phyloP scores from a whole-genome alignment of 1,284 basidiomycete species.

The Anthracocystis setariae region DNA sequence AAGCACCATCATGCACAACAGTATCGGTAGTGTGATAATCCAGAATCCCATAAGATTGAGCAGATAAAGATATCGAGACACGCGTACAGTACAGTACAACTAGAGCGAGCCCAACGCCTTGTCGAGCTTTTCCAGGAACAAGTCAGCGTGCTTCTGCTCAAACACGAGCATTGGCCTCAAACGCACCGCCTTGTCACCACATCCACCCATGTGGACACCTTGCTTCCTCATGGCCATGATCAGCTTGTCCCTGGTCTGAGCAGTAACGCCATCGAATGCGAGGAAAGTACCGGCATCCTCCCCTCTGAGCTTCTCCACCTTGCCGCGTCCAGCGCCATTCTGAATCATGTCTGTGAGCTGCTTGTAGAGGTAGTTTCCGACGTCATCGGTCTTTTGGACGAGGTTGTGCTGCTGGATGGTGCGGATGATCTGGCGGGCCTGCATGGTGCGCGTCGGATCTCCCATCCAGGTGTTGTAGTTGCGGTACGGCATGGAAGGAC shows the following conservation, averaged over 20 bases:
- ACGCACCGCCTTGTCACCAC: conserved; percentile 69
- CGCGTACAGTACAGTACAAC: neutral
- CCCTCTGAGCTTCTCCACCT: conserved; percentile 70
- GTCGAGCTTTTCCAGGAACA: conserved; percentile 68
- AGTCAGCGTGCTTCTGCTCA: conserved; percentile 69
- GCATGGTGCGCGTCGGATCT: conserved; percentile 71
- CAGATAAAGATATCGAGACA: neutral
- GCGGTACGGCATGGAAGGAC: conserved; percentile 71
- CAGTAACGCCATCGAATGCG: conserved; percentile 70
- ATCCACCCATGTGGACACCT: conserved; percentile 70
- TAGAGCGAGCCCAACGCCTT: conserved; percentile 37
- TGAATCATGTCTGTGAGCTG: conserved; percentile 64
- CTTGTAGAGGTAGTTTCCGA: conserved; percentile 68
- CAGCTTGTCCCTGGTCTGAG: conserved; percentile 69
- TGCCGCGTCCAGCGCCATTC: conserved; percentile 34
- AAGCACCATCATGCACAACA: no score
- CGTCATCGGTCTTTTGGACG: conserved; percentile 67
- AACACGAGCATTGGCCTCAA: conserved; percentile 72
- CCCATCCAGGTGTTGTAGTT: conserved; percentile 70
- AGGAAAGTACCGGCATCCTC: conserved; percentile 71
- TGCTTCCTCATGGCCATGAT: conserved; percentile 69
- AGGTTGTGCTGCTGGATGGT: conserved; percentile 69
- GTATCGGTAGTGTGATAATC: neutral
- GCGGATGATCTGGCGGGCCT: conserved; percentile 71
- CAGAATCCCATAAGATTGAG: neutral